phyloP scores from a whole-genome alignment of 208 protist species.

The Herpetomonas tarakana region DNA sequence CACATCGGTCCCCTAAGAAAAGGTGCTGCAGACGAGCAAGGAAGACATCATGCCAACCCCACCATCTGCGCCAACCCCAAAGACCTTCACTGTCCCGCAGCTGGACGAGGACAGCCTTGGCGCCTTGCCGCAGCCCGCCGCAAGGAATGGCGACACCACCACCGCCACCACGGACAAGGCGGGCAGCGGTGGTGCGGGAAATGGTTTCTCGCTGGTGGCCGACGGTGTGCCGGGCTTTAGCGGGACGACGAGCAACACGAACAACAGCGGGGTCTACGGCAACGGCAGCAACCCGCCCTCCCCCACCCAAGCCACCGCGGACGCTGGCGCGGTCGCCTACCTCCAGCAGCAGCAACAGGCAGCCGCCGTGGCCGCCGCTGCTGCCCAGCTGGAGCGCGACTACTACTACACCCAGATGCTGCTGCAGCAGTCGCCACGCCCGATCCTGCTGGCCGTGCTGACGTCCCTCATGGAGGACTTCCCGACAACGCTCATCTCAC shows the following conservation, averaged over 20 bases:
- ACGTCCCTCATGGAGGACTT: constrained; percentile 73
- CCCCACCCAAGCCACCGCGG: constrained; percentile 21
- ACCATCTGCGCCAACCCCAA: constrained; percentile 1
- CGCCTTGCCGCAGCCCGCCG: background rate
- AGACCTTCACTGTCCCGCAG: constrained; percentile 16
- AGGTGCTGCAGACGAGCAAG: too few relatives aligned
- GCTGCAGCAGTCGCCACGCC: constrained; percentile 58
- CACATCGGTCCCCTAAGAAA: background rate
- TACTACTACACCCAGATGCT: constrained; percentile 45
- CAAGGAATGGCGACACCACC: constrained; percentile 1
- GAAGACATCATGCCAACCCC: background rate
- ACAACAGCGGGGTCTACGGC: background rate
- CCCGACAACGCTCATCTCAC: constrained; percentile 38
- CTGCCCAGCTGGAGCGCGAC: constrained; percentile 58
- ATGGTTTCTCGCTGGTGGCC: constrained; percentile 20
- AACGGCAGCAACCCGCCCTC: constrained; percentile 7
- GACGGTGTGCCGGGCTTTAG: background rate
- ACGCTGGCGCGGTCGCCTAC: constrained; percentile 31
- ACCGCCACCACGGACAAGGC: too few relatives aligned
- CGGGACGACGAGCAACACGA: constrained; percentile 12
- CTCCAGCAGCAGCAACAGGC: constrained; percentile 48
- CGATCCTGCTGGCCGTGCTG: constrained; percentile 55
- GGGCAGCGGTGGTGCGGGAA: background rate
- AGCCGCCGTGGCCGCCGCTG: constrained; percentile 24
- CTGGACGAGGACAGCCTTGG: constrained; percentile 47